Conservation (phyloP, 2,329 filamentous ascomycete genomes). For the Aureobasidium sp. region DNA sequence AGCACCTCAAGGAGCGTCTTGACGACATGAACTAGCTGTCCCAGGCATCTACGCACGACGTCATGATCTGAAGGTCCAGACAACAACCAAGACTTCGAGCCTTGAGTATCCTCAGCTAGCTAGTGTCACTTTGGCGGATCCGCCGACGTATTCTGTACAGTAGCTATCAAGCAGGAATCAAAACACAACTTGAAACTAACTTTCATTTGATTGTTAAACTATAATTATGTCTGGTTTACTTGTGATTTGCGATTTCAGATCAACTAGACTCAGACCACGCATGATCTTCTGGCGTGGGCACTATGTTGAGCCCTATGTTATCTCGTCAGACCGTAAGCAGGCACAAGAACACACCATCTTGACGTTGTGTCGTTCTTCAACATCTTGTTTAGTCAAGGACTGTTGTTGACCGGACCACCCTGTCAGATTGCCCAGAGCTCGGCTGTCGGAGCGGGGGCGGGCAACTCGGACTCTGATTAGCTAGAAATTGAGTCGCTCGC, state of each 20-base stretch:
- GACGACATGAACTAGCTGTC: slow-evolving; percentile 29
- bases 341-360: neutral
- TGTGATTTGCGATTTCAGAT: neutral
- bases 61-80: neutral
- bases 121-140: neutral
- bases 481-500: neutral
- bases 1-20: slow-evolving; percentile 48
- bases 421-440: neutral
- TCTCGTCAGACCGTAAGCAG: no score
- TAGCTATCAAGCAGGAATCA: neutral
- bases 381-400: neutral
- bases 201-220: neutral
- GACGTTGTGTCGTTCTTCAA: neutral
- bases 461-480: neutral
- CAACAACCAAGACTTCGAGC: neutral
- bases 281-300: no score
- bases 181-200: neutral
- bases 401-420: neutral
- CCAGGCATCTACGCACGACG: neutral
- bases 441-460: neutral
- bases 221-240: neutral
- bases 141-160: neutral
- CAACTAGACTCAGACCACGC: no score
- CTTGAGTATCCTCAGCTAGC: neutral
- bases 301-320: neutral